Evolutionary conservation across 2,329 filamentous ascomycete genomes (phyloP).

Genomic region (Coniella vitis): DNA sequence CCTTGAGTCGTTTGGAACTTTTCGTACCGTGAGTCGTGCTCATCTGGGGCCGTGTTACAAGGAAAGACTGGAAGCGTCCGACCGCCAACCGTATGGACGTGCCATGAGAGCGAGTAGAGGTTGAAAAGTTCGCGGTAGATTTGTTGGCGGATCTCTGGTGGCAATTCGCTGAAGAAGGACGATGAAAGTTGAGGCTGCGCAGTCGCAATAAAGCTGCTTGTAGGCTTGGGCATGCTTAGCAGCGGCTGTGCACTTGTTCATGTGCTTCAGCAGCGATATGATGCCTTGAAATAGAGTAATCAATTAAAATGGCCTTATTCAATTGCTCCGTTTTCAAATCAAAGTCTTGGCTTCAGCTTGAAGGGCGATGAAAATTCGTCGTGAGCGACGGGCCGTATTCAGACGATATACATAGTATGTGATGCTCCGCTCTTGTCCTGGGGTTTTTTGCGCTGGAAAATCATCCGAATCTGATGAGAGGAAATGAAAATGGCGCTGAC

Average conservation of each 20-base stretch:
- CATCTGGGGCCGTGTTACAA: conserved; percentile 17
- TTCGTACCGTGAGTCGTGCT: conserved; percentile 11
- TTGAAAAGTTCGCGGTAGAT: conserved; percentile 25
- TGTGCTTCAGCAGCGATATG: neutral
- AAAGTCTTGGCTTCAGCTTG: no score
- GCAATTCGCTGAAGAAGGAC: conserved; percentile 23
- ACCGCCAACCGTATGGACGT: conserved; percentile 14
- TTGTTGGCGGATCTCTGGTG: conserved; percentile 25
- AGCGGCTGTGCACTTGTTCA: neutral
- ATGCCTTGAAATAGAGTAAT: neutral
- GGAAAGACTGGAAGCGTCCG: conserved; percentile 12
- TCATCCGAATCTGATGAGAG: no score
- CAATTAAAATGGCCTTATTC: no score
- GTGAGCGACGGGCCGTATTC: no score
- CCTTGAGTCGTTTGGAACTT: conserved; percentile 8
- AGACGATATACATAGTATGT: no score
- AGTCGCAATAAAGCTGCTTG: conserved; percentile 27
- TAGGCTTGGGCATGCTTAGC: conserved; percentile 21
- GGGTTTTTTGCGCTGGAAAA: no score
- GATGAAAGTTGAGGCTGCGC: conserved; percentile 39
- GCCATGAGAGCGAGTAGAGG: conserved; percentile 17
- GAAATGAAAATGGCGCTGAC: neutral
- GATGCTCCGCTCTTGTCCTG: no score
- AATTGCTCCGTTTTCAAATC: no score
- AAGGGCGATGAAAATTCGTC: no score